Evolutionary conservation across 129 eudicot genomes (phyloP), one percentile per base, ranked within the genome.

Genomic region (Flaveria brownii): DNA sequence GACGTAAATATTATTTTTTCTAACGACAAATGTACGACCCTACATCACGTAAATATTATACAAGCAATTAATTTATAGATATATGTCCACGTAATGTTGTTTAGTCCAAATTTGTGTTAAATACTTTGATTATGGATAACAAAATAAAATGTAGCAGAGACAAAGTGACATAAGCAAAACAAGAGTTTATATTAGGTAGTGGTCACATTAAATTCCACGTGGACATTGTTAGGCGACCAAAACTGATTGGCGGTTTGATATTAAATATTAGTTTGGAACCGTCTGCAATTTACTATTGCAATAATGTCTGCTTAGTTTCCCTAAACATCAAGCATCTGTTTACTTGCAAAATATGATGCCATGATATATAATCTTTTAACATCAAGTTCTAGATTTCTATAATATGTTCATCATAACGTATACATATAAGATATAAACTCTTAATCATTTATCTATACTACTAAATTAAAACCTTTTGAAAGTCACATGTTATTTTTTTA

Each of bases 171-270:
- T 54, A 65, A 43, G 75, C 39, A 51, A 66, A 71, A 72, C 68
- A 39, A 36, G 72, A 61, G 46, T 79, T 26, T 72, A 64, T 54
- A 61, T 72, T 80, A 46, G 46, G 55, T 74, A 56, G 75, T 80
- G 80, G 80, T 68, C 9, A 50, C 46, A 30, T 67, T 67, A 74
- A 66, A 56, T 71, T 80, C 80, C 84, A 80, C 84, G 76, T 80
- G 84, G 78, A 67, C 45, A 74, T 73, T 56, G 80, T 80, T 80
- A 80, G 84, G 80, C 80, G 80, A 80, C 80, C 84, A 80, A 80
- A 80, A 66, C 9, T 74, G 75, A 80, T 80, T 80, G 84, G 84
- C 15, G 52, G 70, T 73, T 80, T 80, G 67, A 62, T 80, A 74
- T 73, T 39, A 16, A 67, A 54, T 74, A 20, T 15, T 28, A 80